Evolutionary conservation across 176 grass and related monocot genomes (phyloP).

Genomic region (Ensete glaucum): DNA sequence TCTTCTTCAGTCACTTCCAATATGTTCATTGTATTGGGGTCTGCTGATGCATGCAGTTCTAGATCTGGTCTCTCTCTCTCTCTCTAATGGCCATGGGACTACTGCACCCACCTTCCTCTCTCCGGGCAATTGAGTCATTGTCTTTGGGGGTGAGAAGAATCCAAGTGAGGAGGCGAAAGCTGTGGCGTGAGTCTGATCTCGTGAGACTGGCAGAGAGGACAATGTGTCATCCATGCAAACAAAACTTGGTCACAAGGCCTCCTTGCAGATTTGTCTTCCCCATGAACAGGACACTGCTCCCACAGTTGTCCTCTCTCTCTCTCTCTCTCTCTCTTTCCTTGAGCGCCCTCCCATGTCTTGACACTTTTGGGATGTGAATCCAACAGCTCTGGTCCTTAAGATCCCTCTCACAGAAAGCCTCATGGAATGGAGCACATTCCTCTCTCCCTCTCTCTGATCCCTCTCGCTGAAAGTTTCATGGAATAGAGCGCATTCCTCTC

Average conservation of each 20-base stretch:
- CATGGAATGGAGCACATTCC: background rate
- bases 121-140: no score
- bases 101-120: no score
- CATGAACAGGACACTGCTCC: background rate
- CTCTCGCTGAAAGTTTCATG: background rate
- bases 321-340: background rate
- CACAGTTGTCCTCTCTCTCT: background rate
- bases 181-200: background rate
- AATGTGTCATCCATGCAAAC: background rate
- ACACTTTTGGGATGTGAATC: background rate
- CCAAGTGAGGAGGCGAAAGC: background rate
- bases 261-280: background rate
- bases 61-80: background rate
- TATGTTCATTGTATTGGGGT: no score
- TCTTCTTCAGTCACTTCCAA: no score
- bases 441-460: background rate
- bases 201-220: background rate
- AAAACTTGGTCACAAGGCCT: background rate
- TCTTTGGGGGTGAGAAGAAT: no score
- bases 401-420: background rate
- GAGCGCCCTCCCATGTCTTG: background rate
- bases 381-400: background rate
- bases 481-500: background rate
- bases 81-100: background rate
- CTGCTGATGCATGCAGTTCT: background rate